A percentile compares a stretch with the other conserved stretches of the same genome.
These are phyloP conservation scores for Colletotrichum sp. DNA, from an alignment of 2,329 filamentous ascomycete genomes.

Conservation along the genomic window DNA sequence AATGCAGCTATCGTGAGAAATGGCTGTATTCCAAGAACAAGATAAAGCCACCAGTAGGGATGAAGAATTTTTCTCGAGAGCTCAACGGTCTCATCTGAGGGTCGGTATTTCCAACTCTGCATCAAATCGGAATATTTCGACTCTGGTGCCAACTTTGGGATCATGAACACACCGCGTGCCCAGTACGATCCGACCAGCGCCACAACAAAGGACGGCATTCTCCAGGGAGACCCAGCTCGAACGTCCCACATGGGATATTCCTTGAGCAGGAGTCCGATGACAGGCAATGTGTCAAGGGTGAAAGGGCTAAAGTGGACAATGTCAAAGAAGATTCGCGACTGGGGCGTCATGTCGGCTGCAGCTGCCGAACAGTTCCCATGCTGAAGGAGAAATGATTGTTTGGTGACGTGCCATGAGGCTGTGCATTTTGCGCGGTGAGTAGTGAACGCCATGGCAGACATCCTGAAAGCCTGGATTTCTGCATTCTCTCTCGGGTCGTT, in stretches of 20 bases:
- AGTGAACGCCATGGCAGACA: background rate
- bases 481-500: background rate
- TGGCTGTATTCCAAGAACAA: background rate
- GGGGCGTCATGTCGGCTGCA: background rate
- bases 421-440: background rate
- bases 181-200: too few relatives aligned
- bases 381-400: background rate
- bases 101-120: too few relatives aligned
- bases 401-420: background rate
- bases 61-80: background rate
- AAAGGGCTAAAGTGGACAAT: background rate
- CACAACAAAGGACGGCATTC: too few relatives aligned
- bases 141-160: too few relatives aligned
- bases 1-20: background rate
- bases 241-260: background rate
- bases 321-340: background rate
- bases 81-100: background rate
- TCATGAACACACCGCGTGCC: too few relatives aligned
- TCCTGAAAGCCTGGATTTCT: background rate
- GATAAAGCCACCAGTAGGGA: background rate
- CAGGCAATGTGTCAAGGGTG: background rate
- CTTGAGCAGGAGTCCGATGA: background rate
- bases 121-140: too few relatives aligned
- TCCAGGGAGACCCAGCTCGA: too few relatives aligned
- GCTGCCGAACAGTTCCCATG: background rate